phyloP scores from a whole-genome alignment of 2,329 filamentous ascomycete species.

The Calonectria multiphialidica region DNA sequence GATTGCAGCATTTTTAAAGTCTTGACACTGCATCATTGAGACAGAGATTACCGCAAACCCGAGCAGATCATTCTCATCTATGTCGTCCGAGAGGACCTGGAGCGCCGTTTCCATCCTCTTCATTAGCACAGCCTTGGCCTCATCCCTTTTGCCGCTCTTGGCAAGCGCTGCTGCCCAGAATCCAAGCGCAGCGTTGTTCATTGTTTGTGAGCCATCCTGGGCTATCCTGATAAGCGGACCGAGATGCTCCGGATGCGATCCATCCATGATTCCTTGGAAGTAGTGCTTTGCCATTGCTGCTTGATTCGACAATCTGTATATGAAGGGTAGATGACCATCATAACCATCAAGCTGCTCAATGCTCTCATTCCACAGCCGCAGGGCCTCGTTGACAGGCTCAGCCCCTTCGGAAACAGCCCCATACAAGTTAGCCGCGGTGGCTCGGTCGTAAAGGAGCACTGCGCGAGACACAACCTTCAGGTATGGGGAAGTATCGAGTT shows the following conservation, averaged over 20 bases:
- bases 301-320: no score
- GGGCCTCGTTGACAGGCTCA: background rate
- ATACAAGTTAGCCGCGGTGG: background rate
- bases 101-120: background rate
- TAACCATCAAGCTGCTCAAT: background rate
- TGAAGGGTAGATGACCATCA: no score
- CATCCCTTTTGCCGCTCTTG: background rate
- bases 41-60: background rate
- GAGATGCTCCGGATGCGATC: background rate
- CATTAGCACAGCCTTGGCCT: background rate
- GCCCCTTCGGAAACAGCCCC: background rate
- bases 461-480: no score
- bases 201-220: rapidly evolving
- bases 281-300: background rate
- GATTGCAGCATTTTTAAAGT: background rate
- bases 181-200: background rate
- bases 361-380: background rate
- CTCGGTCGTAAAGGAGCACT: background rate
- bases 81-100: background rate
- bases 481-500: no score
- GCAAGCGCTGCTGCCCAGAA: background rate
- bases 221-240: background rate
- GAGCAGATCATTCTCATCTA: background rate
- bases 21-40: background rate
- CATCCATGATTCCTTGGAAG: background rate